phyloP scores from a whole-genome alignment of 2,329 filamentous ascomycete genomes.

The Biscogniauxia marginata region DNA sequence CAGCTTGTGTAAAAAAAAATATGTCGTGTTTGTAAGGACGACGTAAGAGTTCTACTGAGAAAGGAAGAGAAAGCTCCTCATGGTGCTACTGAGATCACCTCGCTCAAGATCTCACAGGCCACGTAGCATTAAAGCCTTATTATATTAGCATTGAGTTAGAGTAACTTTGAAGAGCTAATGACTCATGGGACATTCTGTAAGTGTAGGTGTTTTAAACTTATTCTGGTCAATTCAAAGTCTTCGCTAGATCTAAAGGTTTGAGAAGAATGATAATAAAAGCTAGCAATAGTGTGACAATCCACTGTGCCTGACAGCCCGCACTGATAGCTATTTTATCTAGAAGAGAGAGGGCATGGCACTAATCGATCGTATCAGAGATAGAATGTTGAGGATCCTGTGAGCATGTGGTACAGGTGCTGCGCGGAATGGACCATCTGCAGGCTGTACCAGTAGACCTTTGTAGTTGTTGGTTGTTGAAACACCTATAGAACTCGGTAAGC shows the following conservation, averaged over 20 bases:
- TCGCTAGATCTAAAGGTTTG: background rate
- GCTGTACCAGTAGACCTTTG: background rate
- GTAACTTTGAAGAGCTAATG: background rate
- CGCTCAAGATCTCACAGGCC: background rate
- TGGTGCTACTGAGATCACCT: background rate
- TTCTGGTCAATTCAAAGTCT: background rate
- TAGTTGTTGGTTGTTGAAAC: background rate
- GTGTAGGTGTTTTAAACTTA: background rate
- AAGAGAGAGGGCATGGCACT: background rate
- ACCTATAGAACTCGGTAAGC: background rate
- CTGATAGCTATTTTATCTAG: background rate
- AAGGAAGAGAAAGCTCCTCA: background rate
- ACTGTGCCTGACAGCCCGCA: background rate
- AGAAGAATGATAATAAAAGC: background rate
- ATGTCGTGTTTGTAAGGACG: background rate
- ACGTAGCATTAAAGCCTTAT: background rate
- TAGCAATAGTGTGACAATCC: background rate
- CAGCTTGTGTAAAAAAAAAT: background rate
- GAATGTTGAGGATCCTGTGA: background rate
- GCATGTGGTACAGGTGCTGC: background rate
- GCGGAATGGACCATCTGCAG: background rate
- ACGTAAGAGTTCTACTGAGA: background rate
- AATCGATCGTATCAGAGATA: background rate
- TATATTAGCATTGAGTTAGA: background rate
- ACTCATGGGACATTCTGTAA: background rate